A percentile compares a stretch with the other conserved stretches of the same genome.
These are phyloP conservation scores for Cystofilobasidium capitatum DNA, from an alignment of 768 basidiomycete species.

Conservation along the genomic window DNA sequence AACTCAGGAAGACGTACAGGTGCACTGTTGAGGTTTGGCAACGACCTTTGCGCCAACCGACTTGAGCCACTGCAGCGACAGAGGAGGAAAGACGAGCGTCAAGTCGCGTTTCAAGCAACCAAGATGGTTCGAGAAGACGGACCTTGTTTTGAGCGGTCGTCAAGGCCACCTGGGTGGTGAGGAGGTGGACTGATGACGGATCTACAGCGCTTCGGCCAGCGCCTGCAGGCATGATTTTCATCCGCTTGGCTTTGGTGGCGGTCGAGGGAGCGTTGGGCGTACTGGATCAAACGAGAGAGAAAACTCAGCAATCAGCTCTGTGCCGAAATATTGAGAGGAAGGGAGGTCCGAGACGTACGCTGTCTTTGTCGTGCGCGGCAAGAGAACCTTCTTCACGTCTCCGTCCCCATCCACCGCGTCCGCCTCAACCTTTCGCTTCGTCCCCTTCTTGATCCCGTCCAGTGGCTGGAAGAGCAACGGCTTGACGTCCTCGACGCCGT, in stretches of 20 bases:
- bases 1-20: slow-evolving; percentile 34
- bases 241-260: slow-evolving; percentile 4
- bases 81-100: not conserved
- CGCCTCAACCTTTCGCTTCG: slow-evolving; percentile 9
- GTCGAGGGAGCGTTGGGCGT: not conserved
- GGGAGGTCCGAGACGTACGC: slow-evolving; percentile 8
- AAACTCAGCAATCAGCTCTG: not conserved
- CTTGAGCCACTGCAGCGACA: slow-evolving; percentile 48
- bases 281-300: not conserved
- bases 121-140: not conserved
- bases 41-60: slow-evolving; percentile 61
- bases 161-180: slow-evolving; percentile 61
- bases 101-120: not conserved
- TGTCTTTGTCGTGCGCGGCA: not conserved
- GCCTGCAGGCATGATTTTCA: not conserved
- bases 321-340: too few species aligned
- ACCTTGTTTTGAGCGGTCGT: slow-evolving; percentile 55
- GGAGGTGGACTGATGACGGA: slow-evolving; percentile 35
- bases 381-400: not conserved
- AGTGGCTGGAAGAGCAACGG: not conserved
- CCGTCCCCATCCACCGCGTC: slow-evolving; percentile 5
- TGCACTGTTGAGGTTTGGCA: slow-evolving; percentile 57
- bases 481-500: slow-evolving; percentile 11
- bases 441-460: slow-evolving; percentile 3
- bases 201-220: slow-evolving; percentile 37